Conservation (phyloP, 257 asterid species). For the Nicotiana undulata region DNA sequence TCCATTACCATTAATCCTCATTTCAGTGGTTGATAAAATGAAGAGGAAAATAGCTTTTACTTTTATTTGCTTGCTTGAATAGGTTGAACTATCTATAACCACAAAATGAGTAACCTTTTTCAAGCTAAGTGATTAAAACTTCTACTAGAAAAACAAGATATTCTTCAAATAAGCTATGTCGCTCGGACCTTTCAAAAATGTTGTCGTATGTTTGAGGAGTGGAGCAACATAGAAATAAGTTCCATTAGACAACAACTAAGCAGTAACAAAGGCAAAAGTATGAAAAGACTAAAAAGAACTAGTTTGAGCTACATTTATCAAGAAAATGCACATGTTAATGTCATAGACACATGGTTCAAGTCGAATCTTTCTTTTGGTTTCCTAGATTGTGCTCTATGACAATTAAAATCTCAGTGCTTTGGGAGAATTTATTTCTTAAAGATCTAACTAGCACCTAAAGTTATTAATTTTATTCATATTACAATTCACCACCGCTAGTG, state of each 20-base stretch:
- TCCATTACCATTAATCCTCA: not conserved
- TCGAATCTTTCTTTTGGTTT: not conserved
- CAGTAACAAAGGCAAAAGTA: not conserved
- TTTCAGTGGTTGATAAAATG: too few relatives aligned
- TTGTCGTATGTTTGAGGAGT: not conserved
- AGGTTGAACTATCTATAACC: not conserved
- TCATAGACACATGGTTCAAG: slow-evolving; percentile 19
- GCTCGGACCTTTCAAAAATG: not conserved
- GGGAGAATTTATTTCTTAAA: not conserved
- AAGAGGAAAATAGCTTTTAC: not conserved
- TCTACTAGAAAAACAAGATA: not conserved
- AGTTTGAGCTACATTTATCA: not conserved
- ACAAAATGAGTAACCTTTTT: not conserved
- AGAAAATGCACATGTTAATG: slow-evolving; percentile 19
- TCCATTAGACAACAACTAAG: not conserved
- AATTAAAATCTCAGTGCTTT: not conserved
- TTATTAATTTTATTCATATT: too few relatives aligned
- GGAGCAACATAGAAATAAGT: not conserved
- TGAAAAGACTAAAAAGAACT: not conserved
- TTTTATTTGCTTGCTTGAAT: not conserved
- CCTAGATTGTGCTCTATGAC: not conserved
- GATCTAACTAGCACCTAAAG: too few relatives aligned
- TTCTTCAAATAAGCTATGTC: not conserved
- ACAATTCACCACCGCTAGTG: not conserved
- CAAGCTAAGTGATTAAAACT: not conserved